These are phyloP conservation scores for Lachnellula subtilissima DNA, from an alignment of 2,329 filamentous ascomycete species.

Conservation along the genomic window DNA sequence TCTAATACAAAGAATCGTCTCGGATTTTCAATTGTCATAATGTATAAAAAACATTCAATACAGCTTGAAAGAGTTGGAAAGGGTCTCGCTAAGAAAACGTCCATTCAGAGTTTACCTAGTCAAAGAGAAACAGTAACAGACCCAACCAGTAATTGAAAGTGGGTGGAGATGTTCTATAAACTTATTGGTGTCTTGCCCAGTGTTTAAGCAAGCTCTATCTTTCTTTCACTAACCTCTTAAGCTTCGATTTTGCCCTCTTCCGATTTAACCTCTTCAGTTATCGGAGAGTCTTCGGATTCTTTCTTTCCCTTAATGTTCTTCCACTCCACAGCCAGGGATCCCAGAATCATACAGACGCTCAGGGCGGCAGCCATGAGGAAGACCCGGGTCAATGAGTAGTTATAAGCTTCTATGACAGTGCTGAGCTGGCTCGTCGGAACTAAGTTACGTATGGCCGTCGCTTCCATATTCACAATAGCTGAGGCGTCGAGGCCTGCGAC, in stretches of 20 bases:
- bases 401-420: slow-evolving; percentile 54
- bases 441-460: slow-evolving; percentile 52
- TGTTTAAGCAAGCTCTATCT: no score
- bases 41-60: no score
- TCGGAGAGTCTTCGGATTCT: slow-evolving; percentile 26
- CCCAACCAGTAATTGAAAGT: no score
- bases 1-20: no score
- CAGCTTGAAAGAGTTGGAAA: no score
- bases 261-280: slow-evolving; percentile 12
- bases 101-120: no score
- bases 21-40: no score
- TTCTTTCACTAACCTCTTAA: no score
- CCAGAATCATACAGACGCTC: slow-evolving; percentile 42
- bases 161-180: no score
- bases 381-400: slow-evolving; percentile 44
- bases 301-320: slow-evolving; percentile 48
- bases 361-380: slow-evolving; percentile 52
- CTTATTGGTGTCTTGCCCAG: no score
- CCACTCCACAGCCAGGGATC: slow-evolving; percentile 48
- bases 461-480: slow-evolving; percentile 43
- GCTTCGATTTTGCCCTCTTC: neutral
- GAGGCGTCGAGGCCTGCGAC: slow-evolving; percentile 29
- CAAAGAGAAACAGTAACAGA: no score
- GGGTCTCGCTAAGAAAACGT: no score
- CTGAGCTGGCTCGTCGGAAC: slow-evolving; percentile 46